Evolutionary conservation across 805 yeast genomes (phyloP), one percentile per base, ranked within the genome.

Genomic region (Candida oleophila): DNA sequence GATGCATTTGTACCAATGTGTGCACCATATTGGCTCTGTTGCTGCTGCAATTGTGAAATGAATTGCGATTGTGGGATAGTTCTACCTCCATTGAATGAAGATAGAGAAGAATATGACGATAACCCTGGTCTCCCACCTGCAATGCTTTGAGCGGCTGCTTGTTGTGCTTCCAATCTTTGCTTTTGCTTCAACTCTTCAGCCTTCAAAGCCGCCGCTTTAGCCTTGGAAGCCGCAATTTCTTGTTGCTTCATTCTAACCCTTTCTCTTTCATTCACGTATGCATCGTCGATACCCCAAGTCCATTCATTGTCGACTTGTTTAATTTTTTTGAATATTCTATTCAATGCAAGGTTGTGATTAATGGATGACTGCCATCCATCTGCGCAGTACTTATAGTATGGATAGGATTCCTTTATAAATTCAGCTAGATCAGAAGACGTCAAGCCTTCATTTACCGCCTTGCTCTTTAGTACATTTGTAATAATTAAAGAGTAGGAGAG

Each of bases 311-410:
- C 94, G 32, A 50, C 37, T 34, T 89, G 82, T 44, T 43, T 47
- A 14, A 87, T 84, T 59, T 87, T 87, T 44, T 81, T 76, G 69
- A 92, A 94, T 4, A 92, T 83, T 66, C 89, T 89, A 66, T 90
- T 90, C 54, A 89, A 74, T 19, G 92, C 85, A 35, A 94, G 73
- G 57, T 90, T 91, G 67, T 94, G 99, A 43, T 95, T 79, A 16
- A 94, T 96, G 0, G 95, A 82, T 59, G 88, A 85, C 68, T 94
- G 99, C 99, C 99, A 94, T 2, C 98, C 98, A 64, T 90, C 96
- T 0, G 96, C 92, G 57, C 97, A 91, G 66, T 89, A 92, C 56
- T 84, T 80, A 68, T 89, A 94, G 69, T 88, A 94, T 2, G 98
- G 98, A 65, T 86, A 92, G 11, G 87, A 65, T 38, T 88, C 95